Conservation (phyloP, 148 eudicot species). For the Suaeda aralocaspica region DNA sequence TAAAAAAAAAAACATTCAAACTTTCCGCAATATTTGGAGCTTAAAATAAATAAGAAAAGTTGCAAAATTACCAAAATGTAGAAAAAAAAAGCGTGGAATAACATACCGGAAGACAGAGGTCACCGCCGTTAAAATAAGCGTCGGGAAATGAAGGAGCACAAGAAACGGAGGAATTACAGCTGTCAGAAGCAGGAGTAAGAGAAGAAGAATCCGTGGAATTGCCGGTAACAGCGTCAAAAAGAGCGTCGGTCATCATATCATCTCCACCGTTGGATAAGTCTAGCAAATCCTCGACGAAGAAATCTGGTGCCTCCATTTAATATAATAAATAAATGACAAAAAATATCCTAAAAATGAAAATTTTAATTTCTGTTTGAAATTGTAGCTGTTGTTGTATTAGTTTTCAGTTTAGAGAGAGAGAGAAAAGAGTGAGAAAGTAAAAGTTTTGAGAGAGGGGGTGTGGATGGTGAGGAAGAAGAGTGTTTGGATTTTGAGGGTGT, state of each 20-base stretch:
- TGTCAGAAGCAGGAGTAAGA: constrained; percentile 49
- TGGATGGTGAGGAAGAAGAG: constrained; percentile 19
- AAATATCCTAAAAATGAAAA: background rate
- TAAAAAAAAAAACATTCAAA: constrained; percentile 1
- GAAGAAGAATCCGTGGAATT: constrained; percentile 59
- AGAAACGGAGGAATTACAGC: constrained; percentile 77
- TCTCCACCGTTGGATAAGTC: constrained; percentile 73
- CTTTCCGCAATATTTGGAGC: constrained; percentile 5
- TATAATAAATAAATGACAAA: no score
- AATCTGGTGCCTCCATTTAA: constrained; percentile 50
- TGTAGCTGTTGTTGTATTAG: background rate
- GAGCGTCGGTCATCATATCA: constrained; percentile 59
- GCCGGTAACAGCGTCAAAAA: constrained; percentile 36
- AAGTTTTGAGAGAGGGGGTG: constrained; percentile 2
- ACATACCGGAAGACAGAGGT: constrained; percentile 86
- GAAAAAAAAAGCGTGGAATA: no score
- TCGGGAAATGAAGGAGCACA: constrained; percentile 49
- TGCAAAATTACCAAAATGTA: no score
- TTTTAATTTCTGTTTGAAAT: background rate
- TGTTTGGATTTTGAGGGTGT: constrained; percentile 41
- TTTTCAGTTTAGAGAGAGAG: background rate
- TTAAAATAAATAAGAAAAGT: background rate
- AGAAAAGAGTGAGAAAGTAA: constrained; percentile 17
- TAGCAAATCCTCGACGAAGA: constrained; percentile 60
- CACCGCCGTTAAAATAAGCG: constrained; percentile 55